These are phyloP conservation scores for Pestalotiopsis sp. DNA, from an alignment of 2,329 filamentous ascomycete species.

Conservation along the genomic window DNA sequence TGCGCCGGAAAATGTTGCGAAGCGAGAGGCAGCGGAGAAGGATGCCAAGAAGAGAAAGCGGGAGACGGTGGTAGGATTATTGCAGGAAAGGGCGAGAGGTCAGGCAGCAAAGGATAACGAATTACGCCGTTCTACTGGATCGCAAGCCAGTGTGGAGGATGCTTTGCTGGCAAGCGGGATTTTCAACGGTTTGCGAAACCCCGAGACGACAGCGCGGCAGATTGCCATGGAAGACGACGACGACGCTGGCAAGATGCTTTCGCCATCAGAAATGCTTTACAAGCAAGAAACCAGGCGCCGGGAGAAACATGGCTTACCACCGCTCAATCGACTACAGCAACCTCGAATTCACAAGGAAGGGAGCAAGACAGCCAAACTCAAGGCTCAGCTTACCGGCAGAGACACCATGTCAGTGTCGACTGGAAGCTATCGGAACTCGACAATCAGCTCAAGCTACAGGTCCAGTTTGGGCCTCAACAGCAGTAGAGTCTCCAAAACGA, in stretches of 20 bases:
- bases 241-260: constrained; percentile 14
- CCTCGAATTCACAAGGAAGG: constrained; percentile 28
- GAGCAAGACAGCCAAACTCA: constrained; percentile 32
- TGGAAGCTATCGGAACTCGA: constrained; percentile 32
- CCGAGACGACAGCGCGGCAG: constrained; percentile 26
- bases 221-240: constrained; percentile 21
- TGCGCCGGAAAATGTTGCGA: constrained; percentile 27
- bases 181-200: constrained; percentile 28
- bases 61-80: constrained; percentile 25
- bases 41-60: constrained; percentile 22
- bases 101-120: constrained; percentile 20
- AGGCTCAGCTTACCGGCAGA: constrained; percentile 26
- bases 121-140: constrained; percentile 23
- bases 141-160: constrained; percentile 26
- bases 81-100: constrained; percentile 22
- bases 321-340: constrained; percentile 27
- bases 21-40: constrained; percentile 25
- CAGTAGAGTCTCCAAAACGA: constrained; percentile 32
- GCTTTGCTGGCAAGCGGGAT: constrained; percentile 31
- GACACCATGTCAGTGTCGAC: constrained; percentile 33
- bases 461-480: constrained; percentile 35
- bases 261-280: constrained; percentile 24
- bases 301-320: constrained; percentile 27
- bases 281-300: constrained; percentile 32
- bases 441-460: constrained; percentile 35